These are phyloP conservation scores for Flaveria sonorensis DNA, from an alignment of 129 eudicot species.

Conservation along the genomic window DNA sequence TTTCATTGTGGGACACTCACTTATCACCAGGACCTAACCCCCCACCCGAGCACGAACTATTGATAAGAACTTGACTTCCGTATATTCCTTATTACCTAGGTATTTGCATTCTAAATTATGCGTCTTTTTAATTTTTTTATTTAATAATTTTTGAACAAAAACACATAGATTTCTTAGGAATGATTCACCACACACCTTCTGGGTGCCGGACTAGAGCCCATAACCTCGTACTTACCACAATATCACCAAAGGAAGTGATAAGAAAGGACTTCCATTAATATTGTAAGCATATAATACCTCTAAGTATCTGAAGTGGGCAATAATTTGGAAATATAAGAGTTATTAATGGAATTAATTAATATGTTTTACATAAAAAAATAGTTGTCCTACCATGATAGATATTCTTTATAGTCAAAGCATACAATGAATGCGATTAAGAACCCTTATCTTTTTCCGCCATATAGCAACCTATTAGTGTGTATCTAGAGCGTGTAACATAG, in stretches of 20 bases:
- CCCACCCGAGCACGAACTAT: background rate
- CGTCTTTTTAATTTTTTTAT: too few relatives aligned
- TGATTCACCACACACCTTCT: too few relatives aligned
- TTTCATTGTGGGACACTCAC: too few relatives aligned
- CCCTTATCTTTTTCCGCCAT: background rate
- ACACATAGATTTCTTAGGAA: too few relatives aligned
- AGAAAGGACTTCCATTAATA: background rate
- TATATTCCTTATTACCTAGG: conserved; percentile 25
- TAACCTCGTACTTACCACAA: too few relatives aligned
- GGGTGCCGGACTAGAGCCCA: too few relatives aligned
- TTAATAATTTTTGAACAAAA: too few relatives aligned
- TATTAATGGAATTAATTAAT: too few relatives aligned
- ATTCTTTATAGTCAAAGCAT: background rate
- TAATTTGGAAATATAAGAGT: background rate
- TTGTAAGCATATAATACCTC: too few relatives aligned
- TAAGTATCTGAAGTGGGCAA: background rate
- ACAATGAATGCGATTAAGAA: background rate
- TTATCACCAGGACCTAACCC: conserved; percentile 1
- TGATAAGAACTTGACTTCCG: conserved; percentile 29
- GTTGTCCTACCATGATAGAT: background rate
- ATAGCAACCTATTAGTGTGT: background rate
- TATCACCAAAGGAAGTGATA: too few relatives aligned
- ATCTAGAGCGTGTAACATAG: background rate
- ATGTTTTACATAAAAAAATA: background rate
- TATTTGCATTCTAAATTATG: too few relatives aligned